A percentile compares a stretch with the other conserved stretches of the same genome.
phyloP scores from a whole-genome alignment of 2,329 filamentous ascomycete genomes.

The Plectosphaerella sp. region DNA sequence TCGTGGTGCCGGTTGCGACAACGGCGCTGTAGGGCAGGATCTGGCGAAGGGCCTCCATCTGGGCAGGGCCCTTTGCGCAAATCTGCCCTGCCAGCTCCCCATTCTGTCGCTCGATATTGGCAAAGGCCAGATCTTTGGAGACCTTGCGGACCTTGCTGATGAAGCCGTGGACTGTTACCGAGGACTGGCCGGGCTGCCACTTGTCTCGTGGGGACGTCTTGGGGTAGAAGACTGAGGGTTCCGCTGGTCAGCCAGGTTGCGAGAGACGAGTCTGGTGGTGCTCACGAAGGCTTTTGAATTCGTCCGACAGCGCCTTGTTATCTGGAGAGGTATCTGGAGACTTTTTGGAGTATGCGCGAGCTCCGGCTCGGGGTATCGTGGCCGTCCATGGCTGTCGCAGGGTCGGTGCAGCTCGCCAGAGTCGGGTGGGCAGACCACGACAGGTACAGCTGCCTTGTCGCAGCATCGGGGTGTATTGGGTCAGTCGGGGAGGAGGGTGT shows the following conservation, averaged over 20 bases:
- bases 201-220: conserved; percentile 17
- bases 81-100: conserved; percentile 40
- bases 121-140: conserved; percentile 67
- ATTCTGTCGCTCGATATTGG: conserved; percentile 35
- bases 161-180: conserved; percentile 64
- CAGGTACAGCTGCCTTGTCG: conserved; percentile 9
- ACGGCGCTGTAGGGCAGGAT: conserved; percentile 51
- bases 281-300: conserved; percentile 11
- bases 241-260: not conserved
- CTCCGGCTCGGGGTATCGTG: not conserved
- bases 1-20: conserved; percentile 32
- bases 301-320: conserved; percentile 2
- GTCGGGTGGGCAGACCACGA: conserved; percentile 6
- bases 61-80: conserved; percentile 33
- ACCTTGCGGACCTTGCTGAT: conserved; percentile 64
- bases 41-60: conserved; percentile 35
- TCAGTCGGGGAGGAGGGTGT: not conserved
- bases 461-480: conserved; percentile 4
- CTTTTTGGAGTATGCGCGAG: conserved; percentile 3
- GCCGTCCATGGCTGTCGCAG: not conserved
- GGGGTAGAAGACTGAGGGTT: conserved; percentile 21
- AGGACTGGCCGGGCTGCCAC: conserved; percentile 22
- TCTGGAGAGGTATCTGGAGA: not conserved
- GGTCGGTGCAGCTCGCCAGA: not conserved
- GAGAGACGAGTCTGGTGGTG: not conserved